Evolutionary conservation across 169 alveolate species (phyloP).

Genomic region (Miamiensis avidus): DNA sequence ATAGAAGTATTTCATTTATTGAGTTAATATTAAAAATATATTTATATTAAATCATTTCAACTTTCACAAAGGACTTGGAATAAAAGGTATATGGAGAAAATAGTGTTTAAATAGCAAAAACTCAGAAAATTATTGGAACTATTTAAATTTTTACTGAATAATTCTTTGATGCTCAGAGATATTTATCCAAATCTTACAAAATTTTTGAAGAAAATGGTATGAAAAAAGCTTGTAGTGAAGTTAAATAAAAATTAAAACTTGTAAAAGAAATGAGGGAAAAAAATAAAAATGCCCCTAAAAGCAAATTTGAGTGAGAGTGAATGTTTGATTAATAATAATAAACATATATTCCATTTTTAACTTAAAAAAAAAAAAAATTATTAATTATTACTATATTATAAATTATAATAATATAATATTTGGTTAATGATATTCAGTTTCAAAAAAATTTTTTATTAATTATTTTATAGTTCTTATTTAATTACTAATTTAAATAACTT

Average conservation of each 20-base stretch:
- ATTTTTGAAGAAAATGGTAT: conserved; percentile 69
- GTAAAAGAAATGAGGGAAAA: conserved; percentile 46
- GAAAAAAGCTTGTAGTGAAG: conserved; percentile 59
- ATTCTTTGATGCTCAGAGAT: conserved; percentile 66
- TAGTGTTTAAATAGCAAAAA: conserved; percentile 65
- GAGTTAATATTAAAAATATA: background rate
- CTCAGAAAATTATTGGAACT: conserved; percentile 75
- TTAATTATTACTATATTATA: too few species aligned
- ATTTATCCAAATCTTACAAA: conserved; percentile 60
- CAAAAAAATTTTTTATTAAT: too few species aligned
- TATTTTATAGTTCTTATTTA: too few species aligned
- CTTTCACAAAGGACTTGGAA: conserved; percentile 44
- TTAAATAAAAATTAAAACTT: conserved; percentile 62
- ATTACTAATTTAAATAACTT: too few species aligned
- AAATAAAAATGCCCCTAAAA: conserved; percentile 11
- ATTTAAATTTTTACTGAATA: conserved; percentile 46
- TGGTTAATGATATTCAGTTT: too few species aligned
- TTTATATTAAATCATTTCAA: background rate
- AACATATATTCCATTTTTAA: too few species aligned
- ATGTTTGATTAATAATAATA: too few species aligned
- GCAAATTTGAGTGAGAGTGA: too few species aligned
- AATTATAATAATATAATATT: too few species aligned
- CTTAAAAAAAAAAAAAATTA: too few species aligned
- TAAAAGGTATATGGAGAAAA: conserved; percentile 64
- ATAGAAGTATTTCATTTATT: conserved; percentile 49